phyloP scores from a whole-genome alignment of 1,284 basidiomycete species.

The Trichosporon faecale region DNA sequence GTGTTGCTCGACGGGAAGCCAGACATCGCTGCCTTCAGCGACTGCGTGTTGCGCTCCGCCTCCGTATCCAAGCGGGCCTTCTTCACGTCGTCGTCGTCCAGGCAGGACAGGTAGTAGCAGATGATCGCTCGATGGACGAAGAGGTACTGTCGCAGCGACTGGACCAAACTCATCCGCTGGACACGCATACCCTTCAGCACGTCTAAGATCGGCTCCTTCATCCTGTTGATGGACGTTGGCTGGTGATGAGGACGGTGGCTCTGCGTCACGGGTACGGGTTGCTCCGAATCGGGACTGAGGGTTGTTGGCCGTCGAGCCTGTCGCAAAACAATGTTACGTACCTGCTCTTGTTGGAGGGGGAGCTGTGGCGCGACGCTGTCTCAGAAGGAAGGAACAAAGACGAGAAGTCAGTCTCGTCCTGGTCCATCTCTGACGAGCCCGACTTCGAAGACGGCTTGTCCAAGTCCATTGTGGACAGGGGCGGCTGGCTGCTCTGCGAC shows the following conservation, averaged over 20 bases:
- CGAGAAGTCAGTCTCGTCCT: not conserved
- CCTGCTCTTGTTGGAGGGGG: not conserved
- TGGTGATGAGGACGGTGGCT: constrained; percentile 53
- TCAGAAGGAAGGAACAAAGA: not conserved
- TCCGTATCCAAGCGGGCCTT: not conserved
- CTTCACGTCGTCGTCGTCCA: constrained; percentile 61
- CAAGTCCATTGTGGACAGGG: not conserved
- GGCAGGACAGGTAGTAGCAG: constrained; percentile 70
- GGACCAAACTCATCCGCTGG: constrained; percentile 86
- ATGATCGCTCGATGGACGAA: constrained; percentile 83
- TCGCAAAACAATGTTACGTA: not conserved
- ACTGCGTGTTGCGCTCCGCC: not conserved
- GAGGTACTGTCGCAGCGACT: constrained; percentile 82
- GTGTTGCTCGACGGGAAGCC: not conserved
- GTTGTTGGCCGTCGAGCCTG: not conserved
- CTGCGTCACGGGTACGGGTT: constrained; percentile 25
- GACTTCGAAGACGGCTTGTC: not conserved
- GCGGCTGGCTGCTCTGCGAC: not conserved
- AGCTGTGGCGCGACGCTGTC: not conserved
- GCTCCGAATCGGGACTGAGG: not conserved
- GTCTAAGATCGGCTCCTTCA: constrained; percentile 69
- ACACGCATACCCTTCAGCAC: constrained; percentile 84
- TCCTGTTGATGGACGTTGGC: constrained; percentile 59
- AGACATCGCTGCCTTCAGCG: constrained; percentile 5
- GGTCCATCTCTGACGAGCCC: not conserved